A percentile compares a stretch with the other conserved stretches of the same genome.
These are phyloP conservation scores for Aristolochia fimbriata DNA, from an alignment of 164 flowering plant genomes.

Conservation along the genomic window DNA sequence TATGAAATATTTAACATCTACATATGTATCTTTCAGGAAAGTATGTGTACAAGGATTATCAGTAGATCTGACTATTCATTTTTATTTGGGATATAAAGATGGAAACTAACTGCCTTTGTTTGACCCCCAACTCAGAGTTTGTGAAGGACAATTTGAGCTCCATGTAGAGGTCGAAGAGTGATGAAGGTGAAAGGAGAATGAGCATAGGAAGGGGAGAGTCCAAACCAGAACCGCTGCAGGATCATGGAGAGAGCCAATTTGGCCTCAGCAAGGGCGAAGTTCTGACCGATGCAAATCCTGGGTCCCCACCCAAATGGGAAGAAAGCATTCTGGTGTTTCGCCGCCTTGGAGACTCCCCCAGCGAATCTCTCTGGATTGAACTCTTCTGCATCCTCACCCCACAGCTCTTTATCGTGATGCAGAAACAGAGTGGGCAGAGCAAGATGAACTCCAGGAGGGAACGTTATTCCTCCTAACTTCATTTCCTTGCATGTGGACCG, in stretches of 20 bases:
- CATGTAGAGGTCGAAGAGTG: slow-evolving; percentile 2
- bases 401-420: background rate
- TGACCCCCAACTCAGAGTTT: background rate
- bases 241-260: slow-evolving; percentile 2
- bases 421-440: background rate
- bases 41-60: too few species aligned
- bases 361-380: background rate
- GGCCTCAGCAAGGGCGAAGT: slow-evolving; percentile 2
- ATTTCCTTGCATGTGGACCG: background rate
- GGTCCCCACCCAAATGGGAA: slow-evolving; percentile 4
- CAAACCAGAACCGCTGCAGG: background rate
- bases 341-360: background rate
- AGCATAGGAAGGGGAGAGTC: background rate
- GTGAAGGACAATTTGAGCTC: background rate
- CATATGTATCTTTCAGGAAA: too few species aligned
- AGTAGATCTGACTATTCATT: too few species aligned
- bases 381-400: slow-evolving; percentile 4
- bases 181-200: background rate
- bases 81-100: too few species aligned
- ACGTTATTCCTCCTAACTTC: background rate
- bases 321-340: background rate
- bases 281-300: slow-evolving; percentile 1
- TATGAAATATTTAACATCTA: too few species aligned
- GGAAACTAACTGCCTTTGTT: too few species aligned
- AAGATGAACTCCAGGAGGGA: background rate